A percentile compares a stretch with the other conserved stretches of the same genome.
These are phyloP conservation scores for Penicillium steckii DNA, from an alignment of 495 filamentous ascomycete genomes.

Conservation along the genomic window DNA sequence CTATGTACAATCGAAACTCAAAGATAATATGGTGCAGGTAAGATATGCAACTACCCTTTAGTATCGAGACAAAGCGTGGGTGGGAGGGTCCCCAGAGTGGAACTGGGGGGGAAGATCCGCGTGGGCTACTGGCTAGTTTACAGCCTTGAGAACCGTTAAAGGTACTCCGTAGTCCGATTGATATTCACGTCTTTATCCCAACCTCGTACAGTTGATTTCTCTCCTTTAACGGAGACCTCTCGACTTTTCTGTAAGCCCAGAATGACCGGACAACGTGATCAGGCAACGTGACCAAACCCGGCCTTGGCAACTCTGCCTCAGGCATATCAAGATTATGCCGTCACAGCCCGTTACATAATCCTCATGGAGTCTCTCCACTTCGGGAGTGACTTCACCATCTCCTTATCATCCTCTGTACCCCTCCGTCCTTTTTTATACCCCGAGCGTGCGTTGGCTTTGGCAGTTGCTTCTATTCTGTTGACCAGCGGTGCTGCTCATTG, in stretches of 20 bases:
- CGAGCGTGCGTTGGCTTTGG: conserved; percentile 1
- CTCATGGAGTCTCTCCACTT: conserved; percentile 19
- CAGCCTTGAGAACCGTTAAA: too few relatives aligned
- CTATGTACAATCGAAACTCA: too few relatives aligned
- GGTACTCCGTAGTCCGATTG: too few relatives aligned
- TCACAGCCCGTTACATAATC: conserved; percentile 24
- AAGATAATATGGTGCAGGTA: background rate
- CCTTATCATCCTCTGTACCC: conserved; percentile 14
- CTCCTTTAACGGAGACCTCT: too few relatives aligned
- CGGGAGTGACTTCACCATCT: conserved; percentile 8
- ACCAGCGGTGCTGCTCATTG: conserved; percentile 26
- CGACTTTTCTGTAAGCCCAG: too few relatives aligned
- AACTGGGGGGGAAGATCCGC: background rate
- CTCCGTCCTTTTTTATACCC: conserved; percentile 7
- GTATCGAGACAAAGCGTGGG: background rate
- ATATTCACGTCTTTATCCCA: too few relatives aligned
- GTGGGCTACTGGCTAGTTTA: background rate
- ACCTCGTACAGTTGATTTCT: too few relatives aligned
- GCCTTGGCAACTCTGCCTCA: conserved; percentile 9
- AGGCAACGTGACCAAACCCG: background rate
- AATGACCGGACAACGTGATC: background rate
- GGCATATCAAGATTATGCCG: conserved; percentile 13
- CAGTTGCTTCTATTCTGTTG: conserved; percentile 11
- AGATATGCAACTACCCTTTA: too few relatives aligned
- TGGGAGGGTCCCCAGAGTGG: background rate